Conservation (phyloP, 441 rosid genomes). For the Eutrema salsugineum region DNA sequence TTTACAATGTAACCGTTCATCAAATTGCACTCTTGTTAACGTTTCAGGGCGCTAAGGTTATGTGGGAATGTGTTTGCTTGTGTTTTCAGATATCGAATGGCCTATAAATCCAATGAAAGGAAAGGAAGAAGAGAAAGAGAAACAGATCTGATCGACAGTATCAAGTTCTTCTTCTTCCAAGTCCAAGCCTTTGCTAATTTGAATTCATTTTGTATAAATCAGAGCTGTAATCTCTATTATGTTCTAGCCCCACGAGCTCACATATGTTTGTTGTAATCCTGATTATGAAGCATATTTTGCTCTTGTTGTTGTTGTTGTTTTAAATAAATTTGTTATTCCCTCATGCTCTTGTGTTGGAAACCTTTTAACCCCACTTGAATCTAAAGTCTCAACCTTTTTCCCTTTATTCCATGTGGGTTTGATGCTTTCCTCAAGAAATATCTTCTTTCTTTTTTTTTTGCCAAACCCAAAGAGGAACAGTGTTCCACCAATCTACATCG, state of each 20-base stretch:
- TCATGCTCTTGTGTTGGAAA: constrained; percentile 11
- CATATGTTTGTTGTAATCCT: constrained; percentile 14
- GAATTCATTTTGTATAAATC: constrained; percentile 21
- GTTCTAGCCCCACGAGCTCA: neutral
- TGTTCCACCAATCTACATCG: neutral
- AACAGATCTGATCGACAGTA: constrained; percentile 19
- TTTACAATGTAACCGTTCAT: neutral
- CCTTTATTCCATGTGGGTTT: constrained; percentile 24
- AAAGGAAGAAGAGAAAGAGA: no score
- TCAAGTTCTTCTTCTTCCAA: constrained; percentile 47
- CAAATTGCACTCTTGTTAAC: neutral
- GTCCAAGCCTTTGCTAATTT: constrained; percentile 6
- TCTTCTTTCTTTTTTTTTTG: neutral
- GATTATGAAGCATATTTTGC: neutral
- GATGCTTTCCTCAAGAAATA: constrained; percentile 8
- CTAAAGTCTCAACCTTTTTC: constrained; percentile 13
- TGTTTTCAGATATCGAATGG: neutral
- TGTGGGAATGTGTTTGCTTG: constrained; percentile 7
- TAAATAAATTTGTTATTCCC: neutral
- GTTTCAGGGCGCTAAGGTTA: neutral
- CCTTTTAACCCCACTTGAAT: constrained; percentile 22
- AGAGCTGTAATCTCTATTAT: constrained; percentile 10
- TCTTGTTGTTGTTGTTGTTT: neutral
- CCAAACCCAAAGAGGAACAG: constrained; percentile 14
- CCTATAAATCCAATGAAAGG: no score